Evolutionary conservation across 192 early-diverging fungal species (phyloP), one percentile per base, ranked within the genome.

Genomic region (Phlyctochytrium bullatum): DNA sequence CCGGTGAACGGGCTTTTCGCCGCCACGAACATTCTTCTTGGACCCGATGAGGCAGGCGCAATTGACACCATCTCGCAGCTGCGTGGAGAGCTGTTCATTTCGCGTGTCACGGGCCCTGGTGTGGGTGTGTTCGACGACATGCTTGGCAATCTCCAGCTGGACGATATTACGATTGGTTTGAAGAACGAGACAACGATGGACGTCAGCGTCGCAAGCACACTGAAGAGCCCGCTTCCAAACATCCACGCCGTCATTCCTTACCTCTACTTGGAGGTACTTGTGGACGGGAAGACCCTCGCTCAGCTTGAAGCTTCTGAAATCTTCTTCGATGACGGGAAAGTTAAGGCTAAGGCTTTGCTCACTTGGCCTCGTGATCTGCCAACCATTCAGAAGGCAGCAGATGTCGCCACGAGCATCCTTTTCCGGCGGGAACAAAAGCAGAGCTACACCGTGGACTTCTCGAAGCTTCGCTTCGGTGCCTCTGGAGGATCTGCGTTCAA

Each of bases 171-270:
- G 20, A 35, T 59, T 30, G 47, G 23, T 4, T 23, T 30, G 25
- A 36, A 34, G 16, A 27, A 24, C 28, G 59, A 28, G 24, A 16
- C 34, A 4, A 34, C 52, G 4, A 17, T 59, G 12, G 24, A 36
- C 34, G 58, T 68, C 27, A 31, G 35, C 35, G 59, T 59, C 35
- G 34, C 20, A 24, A 51, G 20, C 23, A 64, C 31, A 12, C 59
- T 59, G 6, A 30, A 20, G 10, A 20, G 14, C 14, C 27, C 54
- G 4, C 54, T 68, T 14, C 67, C 58, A 4, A 36, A 64, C 60
- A 64, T 68, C 47, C 4, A 27, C 20, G 58, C 67, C 14, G 30
- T 36, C 10, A 68, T 68, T 64, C 67, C 67, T 16, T 68, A 36
- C 60, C 24, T 68, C 36, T 36, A 0, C 36, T 12, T 68, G 4